Percentiles rank a stretch among this genome's conserved stretches.
These are phyloP conservation scores for Leishmania major DNA, from an alignment of 208 protist species.

Conservation along the genomic window DNA sequence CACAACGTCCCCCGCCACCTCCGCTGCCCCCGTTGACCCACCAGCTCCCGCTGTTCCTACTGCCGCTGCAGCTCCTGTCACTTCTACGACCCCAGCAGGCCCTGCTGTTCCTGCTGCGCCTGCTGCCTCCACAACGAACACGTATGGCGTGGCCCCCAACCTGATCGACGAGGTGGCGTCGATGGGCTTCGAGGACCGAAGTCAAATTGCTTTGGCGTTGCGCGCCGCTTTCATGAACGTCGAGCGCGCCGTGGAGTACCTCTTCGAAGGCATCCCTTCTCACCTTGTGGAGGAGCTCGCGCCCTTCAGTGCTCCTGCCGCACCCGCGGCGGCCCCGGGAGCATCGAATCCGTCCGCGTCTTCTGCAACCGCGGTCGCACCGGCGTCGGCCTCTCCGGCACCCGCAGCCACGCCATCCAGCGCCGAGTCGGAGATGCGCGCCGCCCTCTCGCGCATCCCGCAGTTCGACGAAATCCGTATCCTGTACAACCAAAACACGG, in stretches of 20 bases:
- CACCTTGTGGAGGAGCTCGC: slow-evolving; percentile 44
- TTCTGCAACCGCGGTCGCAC: not conserved
- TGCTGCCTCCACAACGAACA: slow-evolving; percentile 13
- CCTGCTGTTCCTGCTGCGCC: slow-evolving; percentile 13
- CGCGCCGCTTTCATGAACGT: slow-evolving; percentile 87
- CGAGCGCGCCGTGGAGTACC: slow-evolving; percentile 88
- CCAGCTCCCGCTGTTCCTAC: not conserved
- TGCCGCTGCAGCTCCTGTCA: not conserved
- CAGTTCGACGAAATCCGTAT: slow-evolving; percentile 76
- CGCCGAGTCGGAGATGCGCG: slow-evolving; percentile 37
- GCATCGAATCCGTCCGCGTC: slow-evolving; percentile 10
- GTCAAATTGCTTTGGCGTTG: slow-evolving; percentile 71
- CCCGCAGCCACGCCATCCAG: not conserved
- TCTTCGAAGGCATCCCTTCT: slow-evolving; percentile 79
- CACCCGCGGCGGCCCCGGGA: slow-evolving; percentile 7
- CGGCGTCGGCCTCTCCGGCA: not conserved
- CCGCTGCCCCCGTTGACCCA: not conserved
- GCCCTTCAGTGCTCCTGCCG: not conserved
- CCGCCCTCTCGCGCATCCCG: slow-evolving; percentile 61
- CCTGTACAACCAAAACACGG: slow-evolving; percentile 62
- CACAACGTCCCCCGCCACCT: not conserved
- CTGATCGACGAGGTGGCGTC: slow-evolving; percentile 81
- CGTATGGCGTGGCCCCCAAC: slow-evolving; percentile 39
- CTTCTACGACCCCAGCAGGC: slow-evolving; percentile 1
- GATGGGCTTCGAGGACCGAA: slow-evolving; percentile 89